Evolutionary conservation across 495 filamentous ascomycete species (phyloP).

Genomic region (Bacidia gigantensis): DNA sequence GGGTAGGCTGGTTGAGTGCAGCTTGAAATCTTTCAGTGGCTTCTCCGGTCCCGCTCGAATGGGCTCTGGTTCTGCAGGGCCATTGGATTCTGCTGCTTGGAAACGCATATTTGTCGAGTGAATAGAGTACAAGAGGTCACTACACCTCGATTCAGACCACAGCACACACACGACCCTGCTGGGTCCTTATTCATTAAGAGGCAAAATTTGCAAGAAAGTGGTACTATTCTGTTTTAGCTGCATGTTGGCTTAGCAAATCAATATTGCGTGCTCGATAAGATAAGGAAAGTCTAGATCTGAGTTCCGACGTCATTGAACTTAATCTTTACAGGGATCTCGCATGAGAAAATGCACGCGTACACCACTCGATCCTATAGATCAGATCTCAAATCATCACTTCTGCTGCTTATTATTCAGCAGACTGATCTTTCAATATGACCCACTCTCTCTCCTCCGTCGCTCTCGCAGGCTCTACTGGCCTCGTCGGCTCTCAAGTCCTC

Average conservation of each 20-base stretch:
- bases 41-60: conserved; percentile 12
- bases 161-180: too few relatives aligned
- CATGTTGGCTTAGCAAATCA: not conserved
- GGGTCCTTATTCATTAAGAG: too few relatives aligned
- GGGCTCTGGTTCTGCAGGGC: conserved; percentile 14
- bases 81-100: conserved; percentile 17
- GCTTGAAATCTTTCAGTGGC: conserved; percentile 16
- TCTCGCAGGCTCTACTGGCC: conserved; percentile 33
- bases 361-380: too few relatives aligned
- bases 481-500: conserved; percentile 39
- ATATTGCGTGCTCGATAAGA: conserved; percentile 1
- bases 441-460: conserved; percentile 23
- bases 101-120: conserved; percentile 11
- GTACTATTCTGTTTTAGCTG: not conserved
- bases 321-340: too few relatives aligned
- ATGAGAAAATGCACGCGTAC: too few relatives aligned
- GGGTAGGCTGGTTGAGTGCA: conserved; percentile 41
- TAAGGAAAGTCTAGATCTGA: conserved; percentile 5
- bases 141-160: too few relatives aligned
- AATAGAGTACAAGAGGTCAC: too few relatives aligned
- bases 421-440: not conserved
- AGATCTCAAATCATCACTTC: too few relatives aligned
- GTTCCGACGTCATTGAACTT: too few relatives aligned
- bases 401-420: too few relatives aligned
- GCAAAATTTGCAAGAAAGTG: not conserved